Base-by-base conservation (phyloP, 257 asterid genomes). In the Leonotis leonurus region DNA sequence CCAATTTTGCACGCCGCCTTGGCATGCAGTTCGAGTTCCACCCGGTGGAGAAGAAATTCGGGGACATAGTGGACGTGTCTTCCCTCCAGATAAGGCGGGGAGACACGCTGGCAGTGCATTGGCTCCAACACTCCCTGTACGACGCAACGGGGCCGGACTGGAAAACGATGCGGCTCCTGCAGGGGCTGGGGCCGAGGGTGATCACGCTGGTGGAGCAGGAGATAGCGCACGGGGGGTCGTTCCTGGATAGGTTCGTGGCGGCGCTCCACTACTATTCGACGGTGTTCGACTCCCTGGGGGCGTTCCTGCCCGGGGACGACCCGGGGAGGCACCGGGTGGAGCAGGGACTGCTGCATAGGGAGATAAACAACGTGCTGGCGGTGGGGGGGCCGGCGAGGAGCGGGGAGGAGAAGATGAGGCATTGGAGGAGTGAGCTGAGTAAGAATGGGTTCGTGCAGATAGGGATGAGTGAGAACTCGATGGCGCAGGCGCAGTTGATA, bases 331-430 rank as follows among this genome's bases (percentile, higher is more conserved):
- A 82, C 37, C 36, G 9, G 3, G 87, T 83, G 8, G 97, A 89
- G 69, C 95, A 86, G 20, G 65, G 79, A 6, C 71, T 86, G 0
- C 39, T 84, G 51, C 71, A 78, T 12, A 70, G 85, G 74, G 95
- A 89, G 81, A 89, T 89, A 4, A 82, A 65, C 67, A 89, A 86
- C 32, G 80, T 89, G 56, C 46, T 89, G 77, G 95, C 95, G 0
- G 74, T 89, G 0, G 97, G 97, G 10, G 97, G 95, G 27, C 95
- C 94, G n/a, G 87, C 84, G 4, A 46, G 95, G 62, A 89, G 84
- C 17, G 97, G 95, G 63, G 95, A 86, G 21, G 97, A 89, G 3
- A 89, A 84, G 79, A 74, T 72, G 16, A 58, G 77, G 80, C 82
- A 76, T 8, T 89, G 97, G 97, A 86, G 83, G 66, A 78, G 73